Evolutionary conservation across 2,329 filamentous ascomycete genomes (phyloP).

Genomic region (Sarocladiaceae sp.): DNA sequence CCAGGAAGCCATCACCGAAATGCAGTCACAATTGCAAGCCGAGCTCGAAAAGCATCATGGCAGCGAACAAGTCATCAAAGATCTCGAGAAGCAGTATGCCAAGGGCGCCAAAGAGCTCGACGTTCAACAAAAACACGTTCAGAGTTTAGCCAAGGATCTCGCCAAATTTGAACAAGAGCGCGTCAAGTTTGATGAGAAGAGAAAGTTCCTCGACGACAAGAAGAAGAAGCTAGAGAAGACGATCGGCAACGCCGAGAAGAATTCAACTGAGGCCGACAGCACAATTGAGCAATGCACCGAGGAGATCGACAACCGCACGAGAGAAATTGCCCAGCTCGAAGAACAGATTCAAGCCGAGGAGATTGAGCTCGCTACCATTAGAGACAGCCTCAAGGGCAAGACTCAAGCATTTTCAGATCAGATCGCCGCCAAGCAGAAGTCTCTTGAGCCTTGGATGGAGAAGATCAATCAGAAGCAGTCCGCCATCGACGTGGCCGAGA

Average conservation of each 20-base stretch:
- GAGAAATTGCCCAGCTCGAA: conserved; percentile 73
- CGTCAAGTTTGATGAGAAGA: conserved; percentile 97
- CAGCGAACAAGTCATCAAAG: conserved; percentile 82
- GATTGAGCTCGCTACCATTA: conserved; percentile 72
- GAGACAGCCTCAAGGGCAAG: conserved; percentile 87
- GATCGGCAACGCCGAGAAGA: conserved; percentile 68
- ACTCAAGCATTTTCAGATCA: conserved; percentile 91
- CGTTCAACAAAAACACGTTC: conserved; percentile 71
- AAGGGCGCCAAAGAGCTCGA: conserved; percentile 79
- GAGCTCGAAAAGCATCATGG: conserved; percentile 91
- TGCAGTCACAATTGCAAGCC: conserved; percentile 77
- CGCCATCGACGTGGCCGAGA: conserved; percentile 87
- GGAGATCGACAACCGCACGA: conserved; percentile 69
- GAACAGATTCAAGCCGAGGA: conserved; percentile 72
- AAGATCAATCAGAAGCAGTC: conserved; percentile 97
- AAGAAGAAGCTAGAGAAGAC: conserved; percentile 92
- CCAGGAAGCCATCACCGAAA: conserved; percentile 82
- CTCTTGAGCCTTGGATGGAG: conserved; percentile 90
- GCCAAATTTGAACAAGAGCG: conserved; percentile 92
- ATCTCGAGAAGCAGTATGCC: conserved; percentile 78
- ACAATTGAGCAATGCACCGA: conserved; percentile 70
- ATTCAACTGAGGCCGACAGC: conserved; percentile 66
- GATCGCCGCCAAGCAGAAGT: conserved; percentile 87
- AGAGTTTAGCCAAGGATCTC: conserved; percentile 76
- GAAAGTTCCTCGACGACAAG: conserved; percentile 86